phyloP scores from a whole-genome alignment of 2,329 filamentous ascomycete genomes.

The Fusarium subtropicale region DNA sequence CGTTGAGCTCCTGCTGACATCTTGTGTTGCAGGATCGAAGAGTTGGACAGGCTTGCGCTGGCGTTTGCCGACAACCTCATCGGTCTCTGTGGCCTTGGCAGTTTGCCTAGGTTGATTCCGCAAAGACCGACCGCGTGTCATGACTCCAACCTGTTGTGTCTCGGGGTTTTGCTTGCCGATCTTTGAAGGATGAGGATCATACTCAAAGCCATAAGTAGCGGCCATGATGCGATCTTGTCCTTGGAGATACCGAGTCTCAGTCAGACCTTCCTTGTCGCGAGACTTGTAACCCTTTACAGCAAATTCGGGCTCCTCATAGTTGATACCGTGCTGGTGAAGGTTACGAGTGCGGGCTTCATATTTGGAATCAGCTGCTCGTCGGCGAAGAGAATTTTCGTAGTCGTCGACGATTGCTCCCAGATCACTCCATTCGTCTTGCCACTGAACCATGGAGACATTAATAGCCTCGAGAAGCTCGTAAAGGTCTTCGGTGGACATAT shows the following conservation, averaged over 20 bases:
- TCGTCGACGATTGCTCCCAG: conserved; percentile 66
- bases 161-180: conserved; percentile 70
- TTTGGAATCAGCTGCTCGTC: conserved; percentile 61
- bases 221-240: conserved; percentile 70
- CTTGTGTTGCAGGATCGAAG: conserved; percentile 63
- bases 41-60: conserved; percentile 63
- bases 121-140: conserved; percentile 64
- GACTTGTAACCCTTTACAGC: conserved; percentile 65
- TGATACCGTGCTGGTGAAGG: conserved; percentile 54
- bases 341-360: conserved; percentile 60
- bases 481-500: conserved; percentile 61
- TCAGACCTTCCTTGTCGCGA: conserved; percentile 57
- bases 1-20: conserved; percentile 64
- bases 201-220: conserved; percentile 70
- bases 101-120: conserved; percentile 69
- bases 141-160: conserved; percentile 62
- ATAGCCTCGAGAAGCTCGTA: conserved; percentile 58
- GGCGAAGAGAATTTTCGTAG: conserved; percentile 66
- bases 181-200: conserved; percentile 68
- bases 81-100: conserved; percentile 68
- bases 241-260: conserved; percentile 61
- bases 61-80: conserved; percentile 64
- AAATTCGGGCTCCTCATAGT: conserved; percentile 64
- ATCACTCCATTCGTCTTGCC: conserved; percentile 66
- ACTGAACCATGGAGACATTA: conserved; percentile 60